Evolutionary conservation across 371 early-diverging fungal genomes (phyloP).

Genomic region (Mucor racemosus): DNA sequence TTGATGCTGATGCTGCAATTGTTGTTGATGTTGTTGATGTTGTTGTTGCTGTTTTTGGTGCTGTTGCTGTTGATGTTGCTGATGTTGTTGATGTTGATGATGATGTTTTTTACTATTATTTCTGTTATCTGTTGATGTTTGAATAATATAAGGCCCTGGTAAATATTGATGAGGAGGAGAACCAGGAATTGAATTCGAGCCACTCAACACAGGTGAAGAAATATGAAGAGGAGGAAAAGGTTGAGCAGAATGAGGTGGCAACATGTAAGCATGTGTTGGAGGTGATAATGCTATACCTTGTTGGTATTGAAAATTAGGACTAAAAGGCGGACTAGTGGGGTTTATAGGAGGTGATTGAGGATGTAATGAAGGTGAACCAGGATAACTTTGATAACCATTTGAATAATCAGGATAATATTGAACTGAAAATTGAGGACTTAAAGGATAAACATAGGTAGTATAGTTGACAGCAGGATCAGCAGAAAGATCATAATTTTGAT

Average conservation of each 20-base stretch:
- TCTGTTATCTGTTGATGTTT: conserved; percentile 20
- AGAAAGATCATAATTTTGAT: conserved; percentile 19
- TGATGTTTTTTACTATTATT: conserved; percentile 1
- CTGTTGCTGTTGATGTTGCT: conserved; percentile 10
- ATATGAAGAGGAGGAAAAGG: conserved; percentile 48
- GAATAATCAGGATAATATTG: conserved; percentile 31
- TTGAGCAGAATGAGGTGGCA: conserved; percentile 34
- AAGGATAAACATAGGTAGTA: conserved; percentile 35
- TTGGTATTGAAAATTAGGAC: conserved; percentile 44
- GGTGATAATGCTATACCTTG: conserved; percentile 40
- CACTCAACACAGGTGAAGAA: conserved; percentile 41
- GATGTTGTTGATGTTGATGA: neutral
- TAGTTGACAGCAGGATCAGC: conserved; percentile 24
- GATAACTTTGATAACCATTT: conserved; percentile 35
- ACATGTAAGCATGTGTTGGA: conserved; percentile 38
- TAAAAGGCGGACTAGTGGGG: conserved; percentile 52
- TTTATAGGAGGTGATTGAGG: conserved; percentile 45
- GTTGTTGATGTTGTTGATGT: conserved; percentile 11
- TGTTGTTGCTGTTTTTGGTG: conserved; percentile 11
- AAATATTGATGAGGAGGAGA: conserved; percentile 39
- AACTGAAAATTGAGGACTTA: conserved; percentile 43
- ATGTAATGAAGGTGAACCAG: conserved; percentile 51
- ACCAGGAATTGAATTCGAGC: conserved; percentile 47
- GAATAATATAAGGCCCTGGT: conserved; percentile 34
- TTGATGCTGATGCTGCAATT: conserved; percentile 13